Evolutionary conservation across 2,329 filamentous ascomycete species (phyloP).

Genomic region (Paramyrothecium roridum): DNA sequence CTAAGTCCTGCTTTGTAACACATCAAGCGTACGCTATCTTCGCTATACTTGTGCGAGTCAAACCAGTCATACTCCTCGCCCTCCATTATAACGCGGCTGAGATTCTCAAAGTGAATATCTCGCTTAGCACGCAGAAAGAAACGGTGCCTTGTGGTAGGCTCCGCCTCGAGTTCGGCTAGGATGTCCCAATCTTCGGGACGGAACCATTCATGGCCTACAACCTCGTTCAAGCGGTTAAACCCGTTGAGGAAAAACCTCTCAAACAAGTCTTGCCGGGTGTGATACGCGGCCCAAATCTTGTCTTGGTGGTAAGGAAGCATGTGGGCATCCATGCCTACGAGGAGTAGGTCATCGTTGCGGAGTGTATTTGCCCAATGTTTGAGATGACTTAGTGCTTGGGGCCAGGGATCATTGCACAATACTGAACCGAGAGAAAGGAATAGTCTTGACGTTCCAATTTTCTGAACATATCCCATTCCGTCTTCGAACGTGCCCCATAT

Average conservation of each 20-base stretch:
- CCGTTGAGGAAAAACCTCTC: conserved; percentile 35
- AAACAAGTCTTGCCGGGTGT: conserved; percentile 31
- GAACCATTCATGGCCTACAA: conserved; percentile 30
- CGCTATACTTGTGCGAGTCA: conserved; percentile 38
- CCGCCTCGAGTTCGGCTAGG: conserved; percentile 29
- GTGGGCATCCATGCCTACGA: conserved; percentile 40
- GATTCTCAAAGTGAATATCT: conserved; percentile 22
- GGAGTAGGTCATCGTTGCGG: conserved; percentile 28
- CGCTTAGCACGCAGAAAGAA: conserved; percentile 34
- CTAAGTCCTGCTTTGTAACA: conserved; percentile 33
- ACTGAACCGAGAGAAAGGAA: conserved; percentile 39
- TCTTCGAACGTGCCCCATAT: conserved; percentile 38
- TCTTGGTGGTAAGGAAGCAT: conserved; percentile 23
- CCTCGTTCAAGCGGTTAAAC: conserved; percentile 32
- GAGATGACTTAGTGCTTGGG: conserved; percentile 28
- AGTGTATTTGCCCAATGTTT: conserved; percentile 32
- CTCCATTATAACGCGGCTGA: conserved; percentile 19
- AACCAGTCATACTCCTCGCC: conserved; percentile 39
- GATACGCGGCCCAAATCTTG: conserved; percentile 38
- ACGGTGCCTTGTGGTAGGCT: conserved; percentile 34
- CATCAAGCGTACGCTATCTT: conserved; percentile 33
- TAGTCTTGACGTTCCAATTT: conserved; percentile 26
- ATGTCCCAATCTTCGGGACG: conserved; percentile 34
- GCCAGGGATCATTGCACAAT: conserved; percentile 37
- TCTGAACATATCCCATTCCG: conserved; percentile 25